Conservation (phyloP, 2,329 filamentous ascomycete species). For the Beauveria sp. region DNA sequence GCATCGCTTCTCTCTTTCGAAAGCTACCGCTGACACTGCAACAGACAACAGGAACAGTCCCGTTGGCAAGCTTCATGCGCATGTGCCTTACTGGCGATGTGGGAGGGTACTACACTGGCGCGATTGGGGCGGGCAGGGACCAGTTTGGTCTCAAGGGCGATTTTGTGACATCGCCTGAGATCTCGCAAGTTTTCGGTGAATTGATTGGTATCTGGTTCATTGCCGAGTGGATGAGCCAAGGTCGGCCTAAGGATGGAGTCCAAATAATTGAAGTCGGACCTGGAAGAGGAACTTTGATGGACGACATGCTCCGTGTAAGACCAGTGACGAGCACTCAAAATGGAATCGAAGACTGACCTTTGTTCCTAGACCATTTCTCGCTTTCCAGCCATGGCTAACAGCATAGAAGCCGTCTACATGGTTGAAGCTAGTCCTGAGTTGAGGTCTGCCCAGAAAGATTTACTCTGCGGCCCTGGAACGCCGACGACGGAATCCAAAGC, state of each 20-base stretch:
- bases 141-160: conserved; percentile 92
- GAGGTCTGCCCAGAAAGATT: conserved; percentile 66
- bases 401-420: conserved; percentile 82
- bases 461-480: conserved; percentile 68
- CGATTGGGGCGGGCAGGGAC: conserved; percentile 60
- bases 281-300: conserved; percentile 91
- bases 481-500: conserved; percentile 62
- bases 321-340: background rate
- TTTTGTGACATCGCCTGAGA: conserved; percentile 95
- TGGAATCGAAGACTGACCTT: background rate
- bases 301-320: conserved; percentile 81
- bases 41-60: conserved; percentile 74
- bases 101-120: conserved; percentile 87
- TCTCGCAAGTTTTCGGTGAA: conserved; percentile 95
- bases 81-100: conserved; percentile 90
- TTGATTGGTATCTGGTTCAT: conserved; percentile 91
- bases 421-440: conserved; percentile 86
- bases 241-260: conserved; percentile 62
- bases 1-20: background rate
- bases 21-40: background rate
- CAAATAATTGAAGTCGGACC: conserved; percentile 92
- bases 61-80: conserved; percentile 93
- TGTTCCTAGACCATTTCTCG: conserved; percentile 67
- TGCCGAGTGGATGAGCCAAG: conserved; percentile 93
- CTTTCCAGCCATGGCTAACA: conserved; percentile 69